phyloP scores from a whole-genome alignment of 2,329 filamentous ascomycete species.

The Fusarium staphyleae region DNA sequence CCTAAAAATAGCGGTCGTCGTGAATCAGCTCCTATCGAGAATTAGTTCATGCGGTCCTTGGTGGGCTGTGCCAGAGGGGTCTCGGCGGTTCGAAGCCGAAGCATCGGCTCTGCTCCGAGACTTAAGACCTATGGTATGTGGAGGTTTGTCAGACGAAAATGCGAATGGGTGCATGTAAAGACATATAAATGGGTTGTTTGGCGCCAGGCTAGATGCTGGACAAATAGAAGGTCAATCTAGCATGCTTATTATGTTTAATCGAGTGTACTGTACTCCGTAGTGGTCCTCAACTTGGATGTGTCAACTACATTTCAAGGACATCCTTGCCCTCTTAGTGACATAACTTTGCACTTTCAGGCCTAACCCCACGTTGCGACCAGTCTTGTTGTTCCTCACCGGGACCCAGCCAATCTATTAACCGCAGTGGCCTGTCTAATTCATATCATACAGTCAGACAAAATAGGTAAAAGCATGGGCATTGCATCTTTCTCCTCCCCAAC shows the following conservation, averaged over 20 bases:
- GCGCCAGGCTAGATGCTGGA: slow-evolving; percentile 24
- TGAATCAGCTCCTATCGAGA: slow-evolving; percentile 1
- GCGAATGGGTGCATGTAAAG: neutral
- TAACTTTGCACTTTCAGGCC: neutral
- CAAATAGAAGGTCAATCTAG: slow-evolving; percentile 31
- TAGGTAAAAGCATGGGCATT: slow-evolving; percentile 32
- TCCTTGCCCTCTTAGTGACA: neutral
- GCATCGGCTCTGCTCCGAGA: slow-evolving; percentile 4
- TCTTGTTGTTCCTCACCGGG: slow-evolving; percentile 28
- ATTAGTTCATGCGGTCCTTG: slow-evolving; percentile 6
- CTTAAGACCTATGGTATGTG: slow-evolving; percentile 9
- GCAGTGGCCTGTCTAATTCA: slow-evolving; percentile 42
- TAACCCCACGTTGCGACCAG: slow-evolving; percentile 28
- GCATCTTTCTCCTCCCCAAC: slow-evolving; percentile 19
- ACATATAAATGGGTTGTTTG: slow-evolving; percentile 24
- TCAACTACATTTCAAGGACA: too few relatives aligned
- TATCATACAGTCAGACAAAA: slow-evolving; percentile 42
- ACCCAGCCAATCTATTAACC: slow-evolving; percentile 36
- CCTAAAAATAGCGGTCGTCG: neutral
- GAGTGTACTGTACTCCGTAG: neutral
- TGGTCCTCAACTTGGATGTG: too few relatives aligned
- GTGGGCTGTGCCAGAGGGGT: slow-evolving; percentile 13
- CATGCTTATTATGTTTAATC: slow-evolving; percentile 14
- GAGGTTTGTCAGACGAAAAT: slow-evolving; percentile 7
- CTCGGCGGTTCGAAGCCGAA: slow-evolving; percentile 16